These are phyloP conservation scores for Fusarium equiseti DNA, from an alignment of 2,329 filamentous ascomycete genomes.

Conservation along the genomic window DNA sequence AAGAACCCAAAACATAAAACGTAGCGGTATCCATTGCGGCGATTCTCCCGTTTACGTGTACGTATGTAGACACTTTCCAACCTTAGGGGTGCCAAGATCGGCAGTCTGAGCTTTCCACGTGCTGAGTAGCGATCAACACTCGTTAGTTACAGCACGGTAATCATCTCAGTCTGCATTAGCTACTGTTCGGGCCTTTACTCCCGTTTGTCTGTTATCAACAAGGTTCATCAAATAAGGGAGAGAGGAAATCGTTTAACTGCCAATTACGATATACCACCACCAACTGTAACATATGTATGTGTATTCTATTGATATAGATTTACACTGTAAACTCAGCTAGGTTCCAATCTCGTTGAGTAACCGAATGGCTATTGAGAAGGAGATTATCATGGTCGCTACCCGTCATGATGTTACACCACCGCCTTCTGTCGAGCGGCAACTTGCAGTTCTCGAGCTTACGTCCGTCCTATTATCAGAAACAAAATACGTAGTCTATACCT, in stretches of 20 bases:
- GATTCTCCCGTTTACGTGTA: background rate
- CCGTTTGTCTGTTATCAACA: slow-evolving; percentile 3
- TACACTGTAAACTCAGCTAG: slow-evolving; percentile 6
- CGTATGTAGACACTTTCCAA: background rate
- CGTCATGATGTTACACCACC: slow-evolving; percentile 12
- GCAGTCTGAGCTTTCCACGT: slow-evolving; percentile 32
- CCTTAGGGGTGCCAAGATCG: slow-evolving; percentile 15
- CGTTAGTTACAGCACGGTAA: background rate
- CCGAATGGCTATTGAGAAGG: slow-evolving; percentile 4
- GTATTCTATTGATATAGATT: slow-evolving; percentile 1
- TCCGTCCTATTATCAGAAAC: background rate
- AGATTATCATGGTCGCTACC: slow-evolving; percentile 19
- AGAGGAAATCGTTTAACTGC: background rate
- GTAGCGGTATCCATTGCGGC: background rate
- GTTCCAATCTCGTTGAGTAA: background rate
- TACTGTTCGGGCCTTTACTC: background rate
- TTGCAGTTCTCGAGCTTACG: slow-evolving; percentile 12
- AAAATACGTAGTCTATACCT: background rate
- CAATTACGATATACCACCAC: background rate
- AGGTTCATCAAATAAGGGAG: background rate
- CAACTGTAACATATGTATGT: background rate
- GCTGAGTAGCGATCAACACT: slow-evolving; percentile 6
- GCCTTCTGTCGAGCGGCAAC: slow-evolving; percentile 7
- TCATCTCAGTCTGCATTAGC: background rate
- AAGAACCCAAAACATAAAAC: background rate